Base-by-base conservation (phyloP, 495 filamentous ascomycete genomes). In the Hypoxylon rickii region DNA sequence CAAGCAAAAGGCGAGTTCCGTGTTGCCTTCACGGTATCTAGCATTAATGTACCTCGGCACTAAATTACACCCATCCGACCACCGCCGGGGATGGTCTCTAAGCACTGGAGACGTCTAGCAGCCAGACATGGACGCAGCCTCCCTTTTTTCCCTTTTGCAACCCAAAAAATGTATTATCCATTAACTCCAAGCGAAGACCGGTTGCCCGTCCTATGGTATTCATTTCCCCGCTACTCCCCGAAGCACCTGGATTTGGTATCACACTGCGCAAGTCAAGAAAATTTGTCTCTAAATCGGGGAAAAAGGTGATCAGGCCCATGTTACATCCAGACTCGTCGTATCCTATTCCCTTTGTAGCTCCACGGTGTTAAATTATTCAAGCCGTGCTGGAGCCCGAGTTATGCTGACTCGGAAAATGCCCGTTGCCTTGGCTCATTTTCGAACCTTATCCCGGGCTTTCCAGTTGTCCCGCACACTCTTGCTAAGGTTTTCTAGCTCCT, bases 381-480 rank as follows among this genome's bases (percentile, higher is more conserved):
- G n/a, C n/a, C n/a, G n/a, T n/a, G n/a, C n/a, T n/a, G 32, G 11
- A n/a, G 32, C 12, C 10, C n/a, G n/a, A n/a, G 11, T 34, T 12
- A 2, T 3, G 32, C 32, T 12, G 3, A n/a, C 32, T n/a, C 32
- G 2, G 32, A 12, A 34, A 7, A 26, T 26, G 16, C 18, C 29
- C 29, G 20, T n/a, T 16, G 11, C 1, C n/a, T 33, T 46, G 17
- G 20, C 15, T 50, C 33, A 56, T 33, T 55, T 44, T 10, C 62
- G 66, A 41, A 58, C 42, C 47, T 69, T 66, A 34, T 68, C 61
- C 24, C 75, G 52, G 19, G 68, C 48, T 70, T 94, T 94, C 88
- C 88, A 94, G 21, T 83, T 83, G 37, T 84, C 79, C 56, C 85
- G 83, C 51, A 95, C 89, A 20, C 61, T 72, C 40, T 82, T 84